Conservation (phyloP, 805 yeast species). For the Ogataea pini region DNA sequence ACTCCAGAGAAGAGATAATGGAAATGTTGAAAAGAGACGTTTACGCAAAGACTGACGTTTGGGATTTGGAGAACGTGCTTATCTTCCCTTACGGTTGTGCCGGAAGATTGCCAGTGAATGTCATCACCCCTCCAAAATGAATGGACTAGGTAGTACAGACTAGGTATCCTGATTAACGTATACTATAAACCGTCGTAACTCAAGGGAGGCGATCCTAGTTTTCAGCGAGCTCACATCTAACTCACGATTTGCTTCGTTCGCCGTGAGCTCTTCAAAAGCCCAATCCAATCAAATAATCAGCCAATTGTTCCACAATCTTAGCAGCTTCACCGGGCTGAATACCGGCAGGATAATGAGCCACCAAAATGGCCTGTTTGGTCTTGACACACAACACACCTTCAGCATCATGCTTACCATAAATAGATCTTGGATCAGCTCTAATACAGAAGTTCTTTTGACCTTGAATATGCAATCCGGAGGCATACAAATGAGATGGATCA, state of each 20-base stretch:
- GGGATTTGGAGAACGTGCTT: constrained; percentile 69
- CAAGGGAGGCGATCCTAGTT: too few species aligned
- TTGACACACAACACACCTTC: constrained; percentile 89
- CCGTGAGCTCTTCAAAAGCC: constrained; percentile 59
- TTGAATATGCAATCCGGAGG: constrained; percentile 81
- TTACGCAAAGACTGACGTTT: constrained; percentile 64
- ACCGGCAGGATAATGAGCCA: constrained; percentile 93
- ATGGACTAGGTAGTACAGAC: neutral
- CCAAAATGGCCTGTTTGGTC: constrained; percentile 87
- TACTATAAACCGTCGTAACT: constrained; percentile 3
- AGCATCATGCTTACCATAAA: constrained; percentile 88
- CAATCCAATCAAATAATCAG: constrained; percentile 88
- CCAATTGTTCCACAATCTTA: constrained; percentile 90
- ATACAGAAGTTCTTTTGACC: constrained; percentile 86
- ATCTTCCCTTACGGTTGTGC: constrained; percentile 57
- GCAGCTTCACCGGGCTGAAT: constrained; percentile 95
- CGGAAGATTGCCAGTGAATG: constrained; percentile 41
- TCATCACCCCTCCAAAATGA: constrained; percentile 15
- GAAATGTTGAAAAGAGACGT: constrained; percentile 64
- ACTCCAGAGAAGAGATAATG: constrained; percentile 62
- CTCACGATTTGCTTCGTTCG: neutral
- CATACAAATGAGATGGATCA: constrained; percentile 76
- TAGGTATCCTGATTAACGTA: constrained; percentile 3
- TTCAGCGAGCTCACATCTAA: too few species aligned
- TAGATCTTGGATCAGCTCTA: constrained; percentile 88